Conservation (phyloP, 2,329 filamentous ascomycete genomes). For the Lizonia empirigonia region DNA sequence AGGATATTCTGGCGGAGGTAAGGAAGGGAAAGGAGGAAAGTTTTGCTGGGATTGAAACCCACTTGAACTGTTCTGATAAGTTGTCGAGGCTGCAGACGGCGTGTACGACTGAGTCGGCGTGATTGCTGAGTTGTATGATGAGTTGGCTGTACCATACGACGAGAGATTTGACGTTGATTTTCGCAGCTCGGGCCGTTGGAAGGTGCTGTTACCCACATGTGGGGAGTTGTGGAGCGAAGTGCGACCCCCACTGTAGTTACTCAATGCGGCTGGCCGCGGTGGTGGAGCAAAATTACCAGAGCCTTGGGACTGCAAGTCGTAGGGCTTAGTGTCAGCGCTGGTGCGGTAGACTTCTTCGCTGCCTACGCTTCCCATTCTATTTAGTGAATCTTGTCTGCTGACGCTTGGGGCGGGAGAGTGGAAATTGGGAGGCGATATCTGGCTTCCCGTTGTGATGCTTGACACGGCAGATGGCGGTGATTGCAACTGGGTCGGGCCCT, state of each 20-base stretch:
- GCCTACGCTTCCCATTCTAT: conserved; percentile 41
- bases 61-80: conserved; percentile 43
- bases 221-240: conserved; percentile 46
- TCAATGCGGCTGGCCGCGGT: conserved; percentile 39
- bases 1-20: conserved; percentile 65
- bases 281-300: conserved; percentile 45
- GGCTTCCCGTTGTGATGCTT: conserved; percentile 29
- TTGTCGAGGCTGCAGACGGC: conserved; percentile 52
- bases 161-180: conserved; percentile 45
- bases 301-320: conserved; percentile 43
- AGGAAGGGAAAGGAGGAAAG: conserved; percentile 64
- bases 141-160: conserved; percentile 40
- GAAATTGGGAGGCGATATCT: conserved; percentile 45
- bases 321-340: conserved; percentile 40
- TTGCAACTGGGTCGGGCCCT: conserved; percentile 30
- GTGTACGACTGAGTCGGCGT: conserved; percentile 54
- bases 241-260: conserved; percentile 38
- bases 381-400: conserved; percentile 39
- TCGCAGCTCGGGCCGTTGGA: conserved; percentile 43
- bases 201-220: conserved; percentile 43
- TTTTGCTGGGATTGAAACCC: conserved; percentile 65
- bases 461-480: conserved; percentile 39
- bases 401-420: conserved; percentile 42
- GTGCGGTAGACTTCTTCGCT: conserved; percentile 46
- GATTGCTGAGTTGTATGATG: conserved; percentile 46